Conservation (phyloP, 805 yeast species). For the Candida berthetii region DNA sequence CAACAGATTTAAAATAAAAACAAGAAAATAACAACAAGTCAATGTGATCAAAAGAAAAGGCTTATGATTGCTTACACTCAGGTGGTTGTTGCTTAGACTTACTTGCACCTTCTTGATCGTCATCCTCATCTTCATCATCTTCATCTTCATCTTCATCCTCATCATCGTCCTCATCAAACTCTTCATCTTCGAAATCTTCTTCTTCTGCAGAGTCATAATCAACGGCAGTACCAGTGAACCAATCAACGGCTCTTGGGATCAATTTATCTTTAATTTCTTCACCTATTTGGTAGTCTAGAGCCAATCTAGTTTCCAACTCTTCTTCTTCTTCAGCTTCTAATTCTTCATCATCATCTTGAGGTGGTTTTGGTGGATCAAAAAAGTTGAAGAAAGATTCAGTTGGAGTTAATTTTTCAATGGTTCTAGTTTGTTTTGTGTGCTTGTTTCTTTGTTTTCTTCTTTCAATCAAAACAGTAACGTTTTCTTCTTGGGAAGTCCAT, state of each 20-base stretch:
- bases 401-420: constrained; percentile 92
- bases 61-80: constrained; percentile 58
- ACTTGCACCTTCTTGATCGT: constrained; percentile 30
- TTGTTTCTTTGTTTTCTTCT: constrained; percentile 97
- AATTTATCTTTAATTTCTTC: constrained; percentile 94
- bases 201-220: constrained; percentile 64
- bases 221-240: constrained; percentile 97
- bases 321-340: constrained; percentile 59
- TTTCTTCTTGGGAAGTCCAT: constrained; percentile 76
- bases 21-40: background rate
- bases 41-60: background rate
- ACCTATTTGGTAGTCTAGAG: constrained; percentile 90
- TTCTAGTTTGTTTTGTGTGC: constrained; percentile 92
- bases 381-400: constrained; percentile 92
- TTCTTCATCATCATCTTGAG: constrained; percentile 44
- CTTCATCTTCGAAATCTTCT: constrained; percentile 56
- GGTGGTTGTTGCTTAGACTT: constrained; percentile 54
- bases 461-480: constrained; percentile 83
- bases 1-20: too few species aligned
- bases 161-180: constrained; percentile 58
- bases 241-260: constrained; percentile 93
- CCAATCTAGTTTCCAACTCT: constrained; percentile 79
- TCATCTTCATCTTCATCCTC: constrained; percentile 39
- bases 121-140: constrained; percentile 31
- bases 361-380: constrained; percentile 90